Base-by-base conservation (phyloP, 2,329 filamentous ascomycete species). In the Lecanosticta acicola region DNA sequence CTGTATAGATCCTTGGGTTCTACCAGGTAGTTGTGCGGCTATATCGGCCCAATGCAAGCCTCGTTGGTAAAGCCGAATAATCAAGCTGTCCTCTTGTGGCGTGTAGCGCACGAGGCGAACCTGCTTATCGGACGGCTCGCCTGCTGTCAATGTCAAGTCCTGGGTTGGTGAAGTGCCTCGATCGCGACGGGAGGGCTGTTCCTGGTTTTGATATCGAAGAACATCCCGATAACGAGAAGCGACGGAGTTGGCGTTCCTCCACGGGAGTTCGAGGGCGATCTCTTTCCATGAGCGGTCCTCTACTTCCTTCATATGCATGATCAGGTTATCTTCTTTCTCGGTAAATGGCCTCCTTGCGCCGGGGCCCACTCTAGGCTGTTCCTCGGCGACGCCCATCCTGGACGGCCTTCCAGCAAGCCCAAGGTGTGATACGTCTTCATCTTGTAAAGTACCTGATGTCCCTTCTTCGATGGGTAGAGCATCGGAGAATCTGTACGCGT, bases 301-400 rank as follows among this genome's bases (percentile, higher is more conserved):
- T 0, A 65, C 62, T 33, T 69, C 67, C 34, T 65, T 68, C 9
- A 71, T 35, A 16, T 66, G 66, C 11, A 70, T 61, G 3, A 71
- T 51, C 3, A 64, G 47, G 7, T 51, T 38, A 18, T 62, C 53
- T 41, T 62, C 59, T 20, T 54, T 39, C 34, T 39, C n/a, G 8
- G 39, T 34, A 29, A 48, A 43, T 16, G 39, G 26, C 14, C n/a
- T 20, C 14, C 18, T 21, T 11, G 14, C 11, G 8, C 39, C 39
- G 11, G 44, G 32, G 9, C 42, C 42, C 19, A 19, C 5, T 20
- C 21, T 39, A 7, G 17, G 3, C 17, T 3, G 5, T 11, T 29
- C 24, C 11, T 29, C 11, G 24, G 24, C 24, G 11, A 11, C 11
- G 7, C 7, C 5, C 5, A 11, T 11, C 24, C 11, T 29, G 24